Evolutionary conservation across 2,329 filamentous ascomycete species (phyloP).

Genomic region (Scopulariopsis brevicaulis): DNA sequence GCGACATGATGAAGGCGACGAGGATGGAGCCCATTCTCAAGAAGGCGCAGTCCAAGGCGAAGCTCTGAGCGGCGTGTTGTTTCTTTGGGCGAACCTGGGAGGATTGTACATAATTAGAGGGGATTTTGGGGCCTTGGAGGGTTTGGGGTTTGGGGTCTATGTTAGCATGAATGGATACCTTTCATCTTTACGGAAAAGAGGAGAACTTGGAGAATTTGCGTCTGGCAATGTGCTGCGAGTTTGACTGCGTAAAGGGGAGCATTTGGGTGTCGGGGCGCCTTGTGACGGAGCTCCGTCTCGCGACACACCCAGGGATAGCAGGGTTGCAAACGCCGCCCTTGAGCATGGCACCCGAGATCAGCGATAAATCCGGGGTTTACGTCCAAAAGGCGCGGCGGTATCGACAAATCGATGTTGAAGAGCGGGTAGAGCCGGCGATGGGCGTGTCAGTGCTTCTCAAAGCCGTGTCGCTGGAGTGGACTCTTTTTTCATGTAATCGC

Average conservation of each 20-base stretch:
- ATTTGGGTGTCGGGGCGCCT: no score
- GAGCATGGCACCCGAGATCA: no score
- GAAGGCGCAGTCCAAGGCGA: slow-evolving; percentile 75
- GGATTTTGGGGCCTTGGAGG: neutral
- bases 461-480: neutral
- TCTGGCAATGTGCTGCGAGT: neutral
- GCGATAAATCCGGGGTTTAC: no score
- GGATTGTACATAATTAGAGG: neutral
- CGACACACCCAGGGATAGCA: no score
- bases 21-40: slow-evolving; percentile 90
- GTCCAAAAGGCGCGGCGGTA: no score
- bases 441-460: no score
- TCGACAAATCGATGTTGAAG: no score
- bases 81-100: neutral
- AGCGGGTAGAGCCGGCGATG: no score
- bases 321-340: no score
- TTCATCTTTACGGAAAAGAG: neutral
- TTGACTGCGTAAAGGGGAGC: neutral
- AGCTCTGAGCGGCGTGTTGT: slow-evolving; percentile 46
- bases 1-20: slow-evolving; percentile 96
- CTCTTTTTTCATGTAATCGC: neutral
- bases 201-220: neutral
- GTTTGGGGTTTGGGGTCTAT: neutral
- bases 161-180: neutral
- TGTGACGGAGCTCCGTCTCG: no score